Percentiles rank a stretch among this genome's conserved stretches.
phyloP scores from a whole-genome alignment of 2,329 filamentous ascomycete genomes.

The Leptographium flavum region DNA sequence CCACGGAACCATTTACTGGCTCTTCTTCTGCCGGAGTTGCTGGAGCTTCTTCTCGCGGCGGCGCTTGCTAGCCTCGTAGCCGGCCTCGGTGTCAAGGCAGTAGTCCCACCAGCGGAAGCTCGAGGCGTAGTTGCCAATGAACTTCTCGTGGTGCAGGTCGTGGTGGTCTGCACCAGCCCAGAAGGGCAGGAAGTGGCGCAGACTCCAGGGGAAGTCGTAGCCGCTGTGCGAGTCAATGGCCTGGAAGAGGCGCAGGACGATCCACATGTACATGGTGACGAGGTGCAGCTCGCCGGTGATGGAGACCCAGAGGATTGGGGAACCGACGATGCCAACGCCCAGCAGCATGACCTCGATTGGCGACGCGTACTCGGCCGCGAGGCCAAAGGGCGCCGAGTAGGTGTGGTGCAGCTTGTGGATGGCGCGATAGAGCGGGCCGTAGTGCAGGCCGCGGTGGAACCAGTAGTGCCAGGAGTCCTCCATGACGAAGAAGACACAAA shows the following conservation, averaged over 20 bases:
- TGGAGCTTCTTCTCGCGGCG: constrained; percentile 66
- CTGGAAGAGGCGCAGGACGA: constrained; percentile 83
- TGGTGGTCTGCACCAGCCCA: constrained; percentile 97
- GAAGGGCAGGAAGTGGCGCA: constrained; percentile 85
- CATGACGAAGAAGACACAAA: constrained; percentile 84
- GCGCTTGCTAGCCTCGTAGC: constrained; percentile 70
- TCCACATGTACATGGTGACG: constrained; percentile 96
- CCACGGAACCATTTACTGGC: constrained; percentile 40
- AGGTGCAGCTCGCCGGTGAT: constrained; percentile 83
- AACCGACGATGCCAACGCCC: constrained; percentile 70
- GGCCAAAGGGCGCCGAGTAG: constrained; percentile 91
- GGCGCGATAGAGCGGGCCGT: constrained; percentile 85
- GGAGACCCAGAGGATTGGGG: constrained; percentile 70
- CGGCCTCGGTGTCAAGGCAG: constrained; percentile 82
- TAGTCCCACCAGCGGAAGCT: constrained; percentile 99
- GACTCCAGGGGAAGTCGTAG: constrained; percentile 95
- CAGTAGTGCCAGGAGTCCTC: constrained; percentile 99
- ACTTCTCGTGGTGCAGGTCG: constrained; percentile 94
- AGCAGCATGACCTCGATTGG: constrained; percentile 95
- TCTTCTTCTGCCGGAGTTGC: constrained; percentile 52
- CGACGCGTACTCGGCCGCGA: constrained; percentile 94
- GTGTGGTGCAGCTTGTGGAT: constrained; percentile 99
- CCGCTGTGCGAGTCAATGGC: constrained; percentile 95
- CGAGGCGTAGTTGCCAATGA: constrained; percentile 95
- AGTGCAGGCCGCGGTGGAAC: constrained; percentile 84